phyloP scores from a whole-genome alignment of 2,329 filamentous ascomycete genomes.

The Phyllosticta capitalensis region DNA sequence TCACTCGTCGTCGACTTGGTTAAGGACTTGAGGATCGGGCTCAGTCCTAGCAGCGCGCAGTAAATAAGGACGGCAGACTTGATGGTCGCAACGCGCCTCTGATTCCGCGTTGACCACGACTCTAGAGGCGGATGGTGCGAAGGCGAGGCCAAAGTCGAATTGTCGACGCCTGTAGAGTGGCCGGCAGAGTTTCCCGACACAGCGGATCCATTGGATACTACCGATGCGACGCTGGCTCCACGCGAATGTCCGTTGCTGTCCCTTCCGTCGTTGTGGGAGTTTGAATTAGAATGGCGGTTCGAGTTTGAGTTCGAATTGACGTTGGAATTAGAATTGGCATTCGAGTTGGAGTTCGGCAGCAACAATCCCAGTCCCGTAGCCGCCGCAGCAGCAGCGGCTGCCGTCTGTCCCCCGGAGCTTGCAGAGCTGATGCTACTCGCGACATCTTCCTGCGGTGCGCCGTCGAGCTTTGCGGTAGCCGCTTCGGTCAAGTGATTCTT shows the following conservation, averaged over 20 bases:
- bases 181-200: constrained; percentile 21
- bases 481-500: background rate
- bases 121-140: constrained; percentile 26
- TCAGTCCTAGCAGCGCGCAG: constrained; percentile 81
- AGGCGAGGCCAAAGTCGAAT: constrained; percentile 16
- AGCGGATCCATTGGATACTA: constrained; percentile 36
- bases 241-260: constrained; percentile 33
- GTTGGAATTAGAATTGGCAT: background rate
- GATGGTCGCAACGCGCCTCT: constrained; percentile 64
- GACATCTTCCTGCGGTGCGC: constrained; percentile 11
- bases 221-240: constrained; percentile 47
- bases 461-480: constrained; percentile 3
- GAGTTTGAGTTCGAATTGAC: background rate
- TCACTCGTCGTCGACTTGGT: constrained; percentile 86
- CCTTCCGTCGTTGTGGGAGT: constrained; percentile 1
- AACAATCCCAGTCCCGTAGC: constrained; percentile 31
- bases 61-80: constrained; percentile 93
- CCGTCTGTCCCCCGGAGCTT: background rate
- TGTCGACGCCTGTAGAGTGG: constrained; percentile 31
- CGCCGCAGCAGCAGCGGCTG: background rate
- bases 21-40: constrained; percentile 92
- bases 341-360: constrained; percentile 14
- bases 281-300: background rate
- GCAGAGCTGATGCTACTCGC: constrained; percentile 13
- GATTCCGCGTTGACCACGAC: constrained; percentile 44